Conservation (phyloP, 1,284 basidiomycete genomes). For the Ustilago trichophora region DNA sequence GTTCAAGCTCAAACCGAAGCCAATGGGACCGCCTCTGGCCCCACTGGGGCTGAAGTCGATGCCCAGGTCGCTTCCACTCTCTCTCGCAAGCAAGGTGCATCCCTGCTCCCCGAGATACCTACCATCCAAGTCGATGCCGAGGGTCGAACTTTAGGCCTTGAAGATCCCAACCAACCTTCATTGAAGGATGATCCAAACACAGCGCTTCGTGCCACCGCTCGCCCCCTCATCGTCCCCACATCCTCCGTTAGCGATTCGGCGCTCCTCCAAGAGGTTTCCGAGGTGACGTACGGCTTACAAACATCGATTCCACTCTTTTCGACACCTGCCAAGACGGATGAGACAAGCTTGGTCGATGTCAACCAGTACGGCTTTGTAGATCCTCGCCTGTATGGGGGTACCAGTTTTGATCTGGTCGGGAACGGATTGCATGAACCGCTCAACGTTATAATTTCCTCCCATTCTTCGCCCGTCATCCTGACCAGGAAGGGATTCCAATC, state of each 20-base stretch:
- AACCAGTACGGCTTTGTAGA: slow-evolving; percentile 49
- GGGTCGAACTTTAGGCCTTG: slow-evolving; percentile 39
- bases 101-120: not conserved
- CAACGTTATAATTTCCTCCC: slow-evolving; percentile 59
- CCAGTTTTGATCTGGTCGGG: slow-evolving; percentile 40
- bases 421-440: slow-evolving; percentile 57
- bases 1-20: slow-evolving; percentile 24
- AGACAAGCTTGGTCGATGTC: not conserved
- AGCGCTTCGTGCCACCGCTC: slow-evolving; percentile 3
- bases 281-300: slow-evolving; percentile 19
- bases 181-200: slow-evolving; percentile 36
- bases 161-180: slow-evolving; percentile 39
- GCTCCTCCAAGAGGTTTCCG: slow-evolving; percentile 6
- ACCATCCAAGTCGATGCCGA: slow-evolving; percentile 17
- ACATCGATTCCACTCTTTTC: slow-evolving; percentile 35
- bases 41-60: slow-evolving; percentile 37
- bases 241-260: slow-evolving; percentile 13
- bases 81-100: slow-evolving; percentile 5
- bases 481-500: slow-evolving; percentile 56
- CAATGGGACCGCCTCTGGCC: slow-evolving; percentile 22
- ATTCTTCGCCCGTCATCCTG: slow-evolving; percentile 51
- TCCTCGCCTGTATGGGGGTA: slow-evolving; percentile 48
- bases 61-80: slow-evolving; percentile 37
- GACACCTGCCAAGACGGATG: slow-evolving; percentile 3
- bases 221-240: slow-evolving; percentile 5